Percentiles rank a stretch among this genome's conserved stretches.
Conservation (phyloP, 495 filamentous ascomycete species). For the Hyaloscypha variabilis region DNA sequence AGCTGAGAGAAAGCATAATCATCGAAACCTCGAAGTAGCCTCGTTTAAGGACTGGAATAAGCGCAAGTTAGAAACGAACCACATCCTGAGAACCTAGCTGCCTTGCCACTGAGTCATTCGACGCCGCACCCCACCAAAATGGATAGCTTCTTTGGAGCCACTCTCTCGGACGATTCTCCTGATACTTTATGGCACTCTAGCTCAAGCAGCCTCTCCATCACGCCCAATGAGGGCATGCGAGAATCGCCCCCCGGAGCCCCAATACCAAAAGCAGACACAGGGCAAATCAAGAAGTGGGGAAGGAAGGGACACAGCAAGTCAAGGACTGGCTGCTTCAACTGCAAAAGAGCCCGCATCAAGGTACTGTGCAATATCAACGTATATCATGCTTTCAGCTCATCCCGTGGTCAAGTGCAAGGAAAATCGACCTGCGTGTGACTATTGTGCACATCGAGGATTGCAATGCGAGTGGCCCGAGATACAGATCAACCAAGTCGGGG, state of each 20-base stretch:
- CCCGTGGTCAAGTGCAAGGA: constrained; percentile 53
- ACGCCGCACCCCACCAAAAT: constrained; percentile 1
- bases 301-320: constrained; percentile 59
- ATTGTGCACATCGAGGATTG: constrained; percentile 59
- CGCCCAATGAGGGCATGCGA: neutral
- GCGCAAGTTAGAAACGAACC: neutral
- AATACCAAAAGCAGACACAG: neutral
- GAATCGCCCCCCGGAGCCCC: neutral
- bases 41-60: neutral
- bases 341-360: constrained; percentile 66
- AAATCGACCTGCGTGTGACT: constrained; percentile 56
- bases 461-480: constrained; percentile 58
- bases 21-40: neutral
- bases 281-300: constrained; percentile 10
- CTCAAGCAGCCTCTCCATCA: neutral
- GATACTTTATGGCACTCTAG: neutral
- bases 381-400: neutral
- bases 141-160: neutral
- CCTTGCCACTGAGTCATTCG: neutral
- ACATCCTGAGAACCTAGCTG: neutral
- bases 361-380: constrained; percentile 26
- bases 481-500: constrained; percentile 34
- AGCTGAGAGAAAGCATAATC: neutral
- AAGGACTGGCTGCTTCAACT: constrained; percentile 64
- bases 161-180: neutral